phyloP scores from a whole-genome alignment of 352 stramenopile species.

The Synura sp. region DNA sequence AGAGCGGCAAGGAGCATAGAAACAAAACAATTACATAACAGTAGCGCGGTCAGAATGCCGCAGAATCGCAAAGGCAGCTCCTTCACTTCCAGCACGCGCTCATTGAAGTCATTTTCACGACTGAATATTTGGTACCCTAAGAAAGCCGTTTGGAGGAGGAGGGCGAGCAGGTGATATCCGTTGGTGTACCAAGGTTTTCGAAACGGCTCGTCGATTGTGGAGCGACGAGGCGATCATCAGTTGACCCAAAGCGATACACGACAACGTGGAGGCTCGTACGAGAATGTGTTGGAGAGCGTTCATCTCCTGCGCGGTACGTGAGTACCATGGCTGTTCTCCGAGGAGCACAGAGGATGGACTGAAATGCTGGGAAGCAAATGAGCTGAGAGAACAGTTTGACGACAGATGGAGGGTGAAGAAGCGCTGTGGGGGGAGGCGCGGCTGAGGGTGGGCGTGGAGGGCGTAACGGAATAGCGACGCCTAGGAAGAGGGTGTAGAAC shows the following conservation, averaged over 20 bases:
- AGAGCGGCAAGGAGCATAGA: too few species aligned
- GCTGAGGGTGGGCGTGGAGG: neutral
- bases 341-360: too few species aligned
- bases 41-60: neutral
- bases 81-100: neutral
- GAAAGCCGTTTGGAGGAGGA: neutral
- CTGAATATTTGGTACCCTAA: neutral
- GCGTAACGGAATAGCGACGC: neutral
- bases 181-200: neutral
- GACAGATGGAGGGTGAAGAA: neutral
- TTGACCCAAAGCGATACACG: neutral
- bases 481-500: neutral
- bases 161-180: neutral
- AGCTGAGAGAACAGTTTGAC: neutral
- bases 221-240: neutral
- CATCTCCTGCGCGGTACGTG: too few species aligned
- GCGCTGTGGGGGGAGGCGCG: neutral
- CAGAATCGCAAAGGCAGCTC: neutral
- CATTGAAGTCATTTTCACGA: neutral
- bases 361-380: neutral
- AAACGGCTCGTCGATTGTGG: constrained; percentile 11
- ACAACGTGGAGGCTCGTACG: too few species aligned
- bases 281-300: too few species aligned
- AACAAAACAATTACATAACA: neutral
- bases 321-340: too few species aligned